phyloP scores from a whole-genome alignment of 2,329 filamentous ascomycete species.

The Colletotrichum sp. region DNA sequence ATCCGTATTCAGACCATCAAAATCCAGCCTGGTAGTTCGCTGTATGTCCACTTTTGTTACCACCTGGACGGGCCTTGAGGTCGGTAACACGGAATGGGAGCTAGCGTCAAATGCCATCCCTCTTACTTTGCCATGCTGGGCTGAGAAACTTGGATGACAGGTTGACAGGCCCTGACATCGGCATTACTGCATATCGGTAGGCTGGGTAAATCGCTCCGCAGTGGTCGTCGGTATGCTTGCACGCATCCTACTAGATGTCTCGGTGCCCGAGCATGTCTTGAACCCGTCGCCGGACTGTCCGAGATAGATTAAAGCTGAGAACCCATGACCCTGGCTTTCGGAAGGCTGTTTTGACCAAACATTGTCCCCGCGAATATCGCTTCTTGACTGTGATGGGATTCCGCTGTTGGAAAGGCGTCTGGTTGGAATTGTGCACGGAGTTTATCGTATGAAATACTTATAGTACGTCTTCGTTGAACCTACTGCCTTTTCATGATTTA shows the following conservation, averaged over 20 bases:
- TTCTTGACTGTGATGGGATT: not conserved
- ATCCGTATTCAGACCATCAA: not conserved
- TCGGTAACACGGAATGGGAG: not conserved
- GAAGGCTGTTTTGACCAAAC: not conserved
- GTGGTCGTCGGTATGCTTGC: not conserved
- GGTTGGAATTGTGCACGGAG: not conserved
- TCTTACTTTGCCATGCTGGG: not conserved
- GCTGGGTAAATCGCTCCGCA: not conserved
- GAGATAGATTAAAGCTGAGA: not conserved
- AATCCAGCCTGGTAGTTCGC: not conserved
- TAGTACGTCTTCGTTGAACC: not conserved
- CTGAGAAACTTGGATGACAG: not conserved
- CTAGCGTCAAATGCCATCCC: not conserved
- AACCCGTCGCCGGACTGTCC: not conserved
- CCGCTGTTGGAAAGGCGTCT: not conserved
- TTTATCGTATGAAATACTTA: not conserved
- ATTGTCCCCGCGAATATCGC: fast-evolving
- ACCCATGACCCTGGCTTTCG: not conserved
- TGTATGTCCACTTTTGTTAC: not conserved
- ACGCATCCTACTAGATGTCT: not conserved
- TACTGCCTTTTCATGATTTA: not conserved
- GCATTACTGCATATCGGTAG: not conserved
- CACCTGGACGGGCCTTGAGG: not conserved
- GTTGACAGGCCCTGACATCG: not conserved
- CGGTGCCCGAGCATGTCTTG: not conserved